A percentile compares a stretch with the other conserved stretches of the same genome.
Conservation (phyloP, 148 eudicot genomes). For the Silene uniflora region DNA sequence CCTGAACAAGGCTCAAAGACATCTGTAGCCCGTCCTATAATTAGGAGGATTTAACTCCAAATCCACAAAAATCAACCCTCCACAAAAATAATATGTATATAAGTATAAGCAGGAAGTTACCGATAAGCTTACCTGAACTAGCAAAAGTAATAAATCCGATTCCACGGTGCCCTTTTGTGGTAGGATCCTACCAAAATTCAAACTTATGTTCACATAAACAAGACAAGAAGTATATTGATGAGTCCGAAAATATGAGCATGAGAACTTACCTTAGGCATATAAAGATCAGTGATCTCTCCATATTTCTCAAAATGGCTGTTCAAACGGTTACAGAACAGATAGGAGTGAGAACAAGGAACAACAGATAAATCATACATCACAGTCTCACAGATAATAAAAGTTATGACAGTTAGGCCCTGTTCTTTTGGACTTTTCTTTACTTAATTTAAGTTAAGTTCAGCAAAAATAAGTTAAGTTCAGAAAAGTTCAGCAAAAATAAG, state of each 20-base stretch:
- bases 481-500: too few species aligned
- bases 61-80: neutral
- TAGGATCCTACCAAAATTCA: slow-evolving; percentile 56
- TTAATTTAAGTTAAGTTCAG: too few species aligned
- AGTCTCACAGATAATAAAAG: neutral
- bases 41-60: neutral
- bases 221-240: neutral
- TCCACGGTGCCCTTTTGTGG: slow-evolving; percentile 92
- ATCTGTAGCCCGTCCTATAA: neutral
- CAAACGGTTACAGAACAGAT: neutral
- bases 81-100: neutral
- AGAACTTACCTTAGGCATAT: slow-evolving; percentile 87
- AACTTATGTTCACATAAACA: neutral
- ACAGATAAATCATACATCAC: neutral
- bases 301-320: slow-evolving; percentile 93
- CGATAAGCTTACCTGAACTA: slow-evolving; percentile 53
- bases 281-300: slow-evolving; percentile 87
- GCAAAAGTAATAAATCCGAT: slow-evolving; percentile 95
- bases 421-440: too few species aligned
- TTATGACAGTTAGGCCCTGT: neutral
- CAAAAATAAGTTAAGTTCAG: too few species aligned
- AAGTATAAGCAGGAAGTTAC: neutral
- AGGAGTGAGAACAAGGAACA: neutral
- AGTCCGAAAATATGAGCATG: neutral
- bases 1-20: neutral